Conservation (phyloP, 768 basidiomycete genomes). For the Pholiota molesta region DNA sequence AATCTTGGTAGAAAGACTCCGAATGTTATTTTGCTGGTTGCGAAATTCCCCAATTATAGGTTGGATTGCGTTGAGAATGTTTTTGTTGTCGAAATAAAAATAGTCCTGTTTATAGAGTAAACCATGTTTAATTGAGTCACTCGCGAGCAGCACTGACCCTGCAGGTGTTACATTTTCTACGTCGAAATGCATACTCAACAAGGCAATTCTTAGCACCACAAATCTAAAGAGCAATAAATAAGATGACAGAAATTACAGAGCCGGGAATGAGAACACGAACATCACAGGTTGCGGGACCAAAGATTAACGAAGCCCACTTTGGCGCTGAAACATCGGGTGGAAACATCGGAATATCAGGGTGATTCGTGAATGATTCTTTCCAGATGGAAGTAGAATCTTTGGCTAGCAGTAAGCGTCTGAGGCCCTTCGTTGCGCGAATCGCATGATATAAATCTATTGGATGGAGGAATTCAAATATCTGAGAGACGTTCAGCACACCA, state of each 20-base stretch:
- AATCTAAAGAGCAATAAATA: background rate
- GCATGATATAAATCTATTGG: slow-evolving; percentile 39
- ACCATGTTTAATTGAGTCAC: background rate
- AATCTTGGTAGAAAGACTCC: background rate
- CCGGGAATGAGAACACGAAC: slow-evolving; percentile 13
- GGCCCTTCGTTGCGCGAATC: slow-evolving; percentile 27
- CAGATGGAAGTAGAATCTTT: background rate
- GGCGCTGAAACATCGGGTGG: slow-evolving; percentile 12
- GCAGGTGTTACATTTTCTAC: background rate
- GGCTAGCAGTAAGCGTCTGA: slow-evolving; percentile 7
- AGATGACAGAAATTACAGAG: background rate
- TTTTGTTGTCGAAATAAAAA: background rate
- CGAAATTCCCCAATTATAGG: background rate
- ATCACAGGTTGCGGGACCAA: slow-evolving; percentile 25
- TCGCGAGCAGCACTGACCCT: background rate
- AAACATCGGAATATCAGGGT: slow-evolving; percentile 1
- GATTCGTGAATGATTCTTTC: slow-evolving; percentile 2
- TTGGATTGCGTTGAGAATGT: background rate
- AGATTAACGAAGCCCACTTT: slow-evolving; percentile 22
- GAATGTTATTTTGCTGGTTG: background rate
- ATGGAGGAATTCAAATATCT: slow-evolving; percentile 32
- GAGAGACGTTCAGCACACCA: background rate
- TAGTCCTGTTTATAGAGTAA: background rate
- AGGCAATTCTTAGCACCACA: background rate
- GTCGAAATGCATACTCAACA: background rate